Evolutionary conservation across 176 grass and related monocot species (phyloP).

Genomic region (Thalia dealbata): DNA sequence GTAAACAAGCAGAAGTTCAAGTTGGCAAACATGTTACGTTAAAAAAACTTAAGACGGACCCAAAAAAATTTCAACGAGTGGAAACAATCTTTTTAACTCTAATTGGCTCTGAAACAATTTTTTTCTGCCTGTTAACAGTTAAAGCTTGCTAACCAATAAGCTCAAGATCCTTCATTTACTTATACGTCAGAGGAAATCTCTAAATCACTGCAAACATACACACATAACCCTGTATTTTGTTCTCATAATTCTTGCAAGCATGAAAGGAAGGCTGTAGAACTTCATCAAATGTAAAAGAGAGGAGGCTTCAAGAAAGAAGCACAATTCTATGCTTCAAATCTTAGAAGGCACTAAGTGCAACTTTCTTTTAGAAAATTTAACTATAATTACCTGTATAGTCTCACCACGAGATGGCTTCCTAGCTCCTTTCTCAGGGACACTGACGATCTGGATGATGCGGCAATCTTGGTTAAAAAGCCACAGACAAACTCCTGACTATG

Average conservation of each 20-base stretch:
- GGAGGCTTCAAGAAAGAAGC: neutral
- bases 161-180: neutral
- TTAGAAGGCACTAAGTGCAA: neutral
- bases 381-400: constrained; percentile 65
- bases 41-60: neutral
- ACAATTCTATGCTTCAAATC: neutral
- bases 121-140: neutral
- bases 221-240: neutral
- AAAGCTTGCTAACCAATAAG: neutral
- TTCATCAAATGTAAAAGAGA: neutral
- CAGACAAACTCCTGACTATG: neutral
- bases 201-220: neutral
- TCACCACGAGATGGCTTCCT: constrained; percentile 68
- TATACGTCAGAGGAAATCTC: neutral
- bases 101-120: neutral
- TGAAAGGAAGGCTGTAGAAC: neutral
- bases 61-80: neutral
- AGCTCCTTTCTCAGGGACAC: constrained; percentile 80
- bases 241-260: neutral
- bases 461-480: constrained; percentile 7
- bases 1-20: neutral
- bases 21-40: neutral
- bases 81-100: neutral
- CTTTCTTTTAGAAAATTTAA: neutral
- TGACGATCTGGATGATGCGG: constrained; percentile 60